Evolutionary conservation across 495 filamentous ascomycete genomes (phyloP).

Genomic region (Lepidopterella palustris): DNA sequence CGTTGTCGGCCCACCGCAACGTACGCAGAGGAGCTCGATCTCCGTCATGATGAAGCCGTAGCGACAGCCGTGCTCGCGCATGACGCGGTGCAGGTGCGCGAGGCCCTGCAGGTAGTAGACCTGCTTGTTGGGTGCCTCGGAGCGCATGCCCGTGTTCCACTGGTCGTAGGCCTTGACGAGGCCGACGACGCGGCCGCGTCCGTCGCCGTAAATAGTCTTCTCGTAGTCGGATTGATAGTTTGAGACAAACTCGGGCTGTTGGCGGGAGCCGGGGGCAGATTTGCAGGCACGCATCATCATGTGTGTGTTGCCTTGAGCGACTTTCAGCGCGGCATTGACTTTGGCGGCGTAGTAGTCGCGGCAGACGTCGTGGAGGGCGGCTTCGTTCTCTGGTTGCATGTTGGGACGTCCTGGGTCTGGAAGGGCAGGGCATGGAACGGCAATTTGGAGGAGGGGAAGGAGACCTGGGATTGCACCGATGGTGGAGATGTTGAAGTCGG

Average conservation of each 20-base stretch:
- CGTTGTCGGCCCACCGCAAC: slow-evolving; percentile 38
- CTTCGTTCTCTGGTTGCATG: slow-evolving; percentile 66
- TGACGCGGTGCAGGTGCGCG: slow-evolving; percentile 74
- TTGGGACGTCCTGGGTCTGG: slow-evolving; percentile 51
- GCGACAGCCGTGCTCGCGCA: slow-evolving; percentile 86
- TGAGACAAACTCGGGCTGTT: slow-evolving; percentile 56
- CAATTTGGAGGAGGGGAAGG: slow-evolving; percentile 62
- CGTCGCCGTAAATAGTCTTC: slow-evolving; percentile 62
- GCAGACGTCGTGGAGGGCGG: slow-evolving; percentile 62
- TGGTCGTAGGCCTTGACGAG: slow-evolving; percentile 82
- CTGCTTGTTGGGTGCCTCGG: slow-evolving; percentile 67
- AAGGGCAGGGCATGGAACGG: slow-evolving; percentile 57
- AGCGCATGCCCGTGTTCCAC: slow-evolving; percentile 91
- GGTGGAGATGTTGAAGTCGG: slow-evolving; percentile 62
- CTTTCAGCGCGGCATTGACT: slow-evolving; percentile 67
- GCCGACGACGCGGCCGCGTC: slow-evolving; percentile 74
- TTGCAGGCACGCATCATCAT: slow-evolving; percentile 44
- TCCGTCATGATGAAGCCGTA: slow-evolving; percentile 95
- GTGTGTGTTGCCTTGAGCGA: slow-evolving; percentile 57
- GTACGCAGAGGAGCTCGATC: slow-evolving; percentile 86
- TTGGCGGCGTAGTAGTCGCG: slow-evolving; percentile 66
- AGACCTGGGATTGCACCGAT: slow-evolving; percentile 70
- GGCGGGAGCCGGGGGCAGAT: slow-evolving; percentile 20
- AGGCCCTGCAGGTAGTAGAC: slow-evolving; percentile 82
- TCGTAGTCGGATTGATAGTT: slow-evolving; percentile 68